Conservation (phyloP, 176 grass and related monocot species). For the Phoenix dactylifera region DNA sequence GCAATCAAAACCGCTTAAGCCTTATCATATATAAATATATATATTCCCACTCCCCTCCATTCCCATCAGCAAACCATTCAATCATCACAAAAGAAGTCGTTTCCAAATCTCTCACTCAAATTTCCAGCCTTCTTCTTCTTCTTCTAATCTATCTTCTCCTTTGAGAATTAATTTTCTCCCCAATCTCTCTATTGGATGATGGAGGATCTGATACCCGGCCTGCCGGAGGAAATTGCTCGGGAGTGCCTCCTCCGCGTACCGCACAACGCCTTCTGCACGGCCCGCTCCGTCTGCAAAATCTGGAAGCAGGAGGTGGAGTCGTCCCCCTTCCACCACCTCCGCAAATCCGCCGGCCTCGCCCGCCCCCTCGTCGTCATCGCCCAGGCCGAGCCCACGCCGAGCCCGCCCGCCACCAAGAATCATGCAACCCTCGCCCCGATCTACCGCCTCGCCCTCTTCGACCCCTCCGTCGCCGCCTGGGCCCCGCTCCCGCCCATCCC, state of each 20-base stretch:
- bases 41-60: too few relatives aligned
- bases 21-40: too few relatives aligned
- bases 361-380: constrained; percentile 25
- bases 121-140: too few relatives aligned
- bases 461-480: constrained; percentile 37
- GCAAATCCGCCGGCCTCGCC: constrained; percentile 29
- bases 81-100: too few relatives aligned
- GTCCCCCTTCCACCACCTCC: constrained; percentile 28
- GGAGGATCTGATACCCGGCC: constrained; percentile 60
- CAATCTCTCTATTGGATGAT: constrained; percentile 12
- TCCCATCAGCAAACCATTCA: too few relatives aligned
- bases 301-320: constrained; percentile 80
- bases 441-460: constrained; percentile 47
- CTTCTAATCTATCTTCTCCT: too few relatives aligned
- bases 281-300: constrained; percentile 52
- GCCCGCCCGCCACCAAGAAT: constrained; percentile 2
- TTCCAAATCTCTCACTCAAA: too few relatives aligned
- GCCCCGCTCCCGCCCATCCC: constrained; percentile 32
- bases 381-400: constrained; percentile 24
- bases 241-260: constrained; percentile 84
- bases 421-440: constrained; percentile 5
- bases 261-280: constrained; percentile 48
- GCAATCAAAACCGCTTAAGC: too few relatives aligned
- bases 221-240: constrained; percentile 76
- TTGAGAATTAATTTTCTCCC: neutral